phyloP scores from a whole-genome alignment of 1,284 basidiomycete species.

The Ceratobasidium sp. region DNA sequence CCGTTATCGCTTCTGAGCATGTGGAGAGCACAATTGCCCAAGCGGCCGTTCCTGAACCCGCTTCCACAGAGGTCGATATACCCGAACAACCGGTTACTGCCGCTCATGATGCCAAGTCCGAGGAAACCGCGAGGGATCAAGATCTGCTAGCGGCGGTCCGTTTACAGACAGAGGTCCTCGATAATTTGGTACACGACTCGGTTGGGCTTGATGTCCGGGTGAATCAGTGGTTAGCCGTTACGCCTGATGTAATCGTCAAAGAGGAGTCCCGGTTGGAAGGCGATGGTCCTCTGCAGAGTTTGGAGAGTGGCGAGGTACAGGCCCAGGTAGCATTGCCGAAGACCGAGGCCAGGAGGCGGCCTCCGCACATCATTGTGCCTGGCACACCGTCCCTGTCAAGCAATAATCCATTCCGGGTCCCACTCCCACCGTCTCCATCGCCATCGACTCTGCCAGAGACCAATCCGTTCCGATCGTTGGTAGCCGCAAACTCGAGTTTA shows the following conservation, averaged over 20 bases:
- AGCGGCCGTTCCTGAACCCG: constrained; percentile 8
- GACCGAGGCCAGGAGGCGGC: constrained; percentile 20
- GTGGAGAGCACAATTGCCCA: not conserved
- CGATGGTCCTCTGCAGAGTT: not conserved
- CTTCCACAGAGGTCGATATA: not conserved
- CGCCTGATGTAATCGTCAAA: not conserved
- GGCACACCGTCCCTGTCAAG: constrained; percentile 1
- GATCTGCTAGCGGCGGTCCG: not conserved
- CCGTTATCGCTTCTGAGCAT: constrained; percentile 5
- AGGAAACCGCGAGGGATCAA: not conserved
- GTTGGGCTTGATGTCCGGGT: constrained; percentile 28
- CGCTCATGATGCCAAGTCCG: not conserved
- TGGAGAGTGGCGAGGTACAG: not conserved
- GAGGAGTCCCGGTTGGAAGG: not conserved
- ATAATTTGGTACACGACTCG: not conserved
- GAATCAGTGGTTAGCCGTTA: constrained; percentile 37
- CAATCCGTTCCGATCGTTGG: constrained; percentile 14
- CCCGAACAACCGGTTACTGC: not conserved
- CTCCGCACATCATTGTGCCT: constrained; percentile 39
- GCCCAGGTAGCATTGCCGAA: constrained; percentile 1
- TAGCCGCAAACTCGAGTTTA: not conserved
- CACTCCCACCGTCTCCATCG: constrained; percentile 33
- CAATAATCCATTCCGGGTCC: constrained; percentile 40
- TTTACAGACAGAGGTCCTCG: not conserved
- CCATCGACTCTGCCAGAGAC: constrained; percentile 21